Base-by-base conservation (phyloP, 768 basidiomycete genomes). In the Suillus hirtellus region DNA sequence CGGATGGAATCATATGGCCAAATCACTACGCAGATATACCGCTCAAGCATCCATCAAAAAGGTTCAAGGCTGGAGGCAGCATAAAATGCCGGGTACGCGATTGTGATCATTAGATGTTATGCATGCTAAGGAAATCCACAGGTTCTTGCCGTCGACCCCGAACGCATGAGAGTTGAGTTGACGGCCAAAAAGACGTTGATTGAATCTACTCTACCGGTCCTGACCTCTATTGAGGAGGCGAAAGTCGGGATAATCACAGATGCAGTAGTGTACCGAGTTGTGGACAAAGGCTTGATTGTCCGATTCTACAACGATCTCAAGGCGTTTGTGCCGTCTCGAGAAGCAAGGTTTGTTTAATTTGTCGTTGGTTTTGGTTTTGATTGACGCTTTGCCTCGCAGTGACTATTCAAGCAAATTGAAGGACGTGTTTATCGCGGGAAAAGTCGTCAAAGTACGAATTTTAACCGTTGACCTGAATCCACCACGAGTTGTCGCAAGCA, bases 1-100 rank as follows among this genome's bases (percentile, higher is more conserved):
- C 98, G 38, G 94, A 97, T 70, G 97, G 93, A 35, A 89, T 97
- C 35, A 82, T 98, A 27, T 98, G 93, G 92, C 96, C 96, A 1
- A 85, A 88, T 65, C 97, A 99, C 72, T 98, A 92, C 72, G 95
- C 97, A 12, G 97, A 99, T 74, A 95, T 99, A 70, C 73, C 80
- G 19, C 82, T 99, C 68, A 97, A 96, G 72, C 92, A 98, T 72
- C 96, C 97, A 11, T 87, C 94, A 52, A 58, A 27, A 58, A 27
- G 56, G 27, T 58, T 58, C 80, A 95, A 93, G 71, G 78, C 83
- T 21, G 96, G 95, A 31, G 82, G 83, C 4, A 84, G 73, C 59
- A 90, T 99, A 97, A 42, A 92, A 78, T 95, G 93, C 68, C 80
- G 93, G 63, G 95, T 95, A 76, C 8, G 89, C 77, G 11, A 1